phyloP scores from a whole-genome alignment of 441 rosid genomes.

The Melastoma candidum region DNA sequence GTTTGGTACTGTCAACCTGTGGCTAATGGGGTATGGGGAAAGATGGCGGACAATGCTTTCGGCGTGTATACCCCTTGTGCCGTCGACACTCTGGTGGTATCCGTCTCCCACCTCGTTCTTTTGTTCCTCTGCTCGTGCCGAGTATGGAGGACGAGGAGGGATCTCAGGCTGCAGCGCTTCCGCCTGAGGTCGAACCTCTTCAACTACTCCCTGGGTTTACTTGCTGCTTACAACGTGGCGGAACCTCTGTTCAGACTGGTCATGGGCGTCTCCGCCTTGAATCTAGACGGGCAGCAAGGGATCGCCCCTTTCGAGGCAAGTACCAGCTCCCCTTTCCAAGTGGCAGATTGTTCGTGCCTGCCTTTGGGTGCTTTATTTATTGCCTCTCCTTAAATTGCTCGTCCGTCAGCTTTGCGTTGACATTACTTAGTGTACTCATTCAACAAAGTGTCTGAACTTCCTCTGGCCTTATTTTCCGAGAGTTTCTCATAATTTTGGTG shows the following conservation, averaged over 20 bases:
- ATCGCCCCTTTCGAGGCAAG: slow-evolving; percentile 18
- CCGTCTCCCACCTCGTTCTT: slow-evolving; percentile 14
- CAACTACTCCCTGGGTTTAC: slow-evolving; percentile 11
- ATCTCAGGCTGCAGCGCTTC: slow-evolving; percentile 16
- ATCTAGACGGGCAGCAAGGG: slow-evolving; percentile 13
- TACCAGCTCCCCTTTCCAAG: neutral
- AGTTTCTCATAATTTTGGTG: too few relatives aligned
- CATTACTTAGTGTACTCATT: too few relatives aligned
- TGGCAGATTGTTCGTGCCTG: too few relatives aligned
- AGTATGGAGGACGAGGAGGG: slow-evolving; percentile 15
- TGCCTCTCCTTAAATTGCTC: too few relatives aligned
- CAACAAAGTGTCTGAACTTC: too few relatives aligned
- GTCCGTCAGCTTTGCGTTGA: too few relatives aligned
- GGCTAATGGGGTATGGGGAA: slow-evolving; percentile 16
- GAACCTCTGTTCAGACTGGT: slow-evolving; percentile 17
- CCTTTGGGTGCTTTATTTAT: too few relatives aligned
- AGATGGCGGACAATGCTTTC: slow-evolving; percentile 16
- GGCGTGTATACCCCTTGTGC: slow-evolving; percentile 19
- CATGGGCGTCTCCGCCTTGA: slow-evolving; percentile 15
- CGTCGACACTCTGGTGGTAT: slow-evolving; percentile 14
- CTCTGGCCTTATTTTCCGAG: too few relatives aligned
- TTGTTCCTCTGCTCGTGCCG: slow-evolving; percentile 15
- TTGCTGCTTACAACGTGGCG: slow-evolving; percentile 12
- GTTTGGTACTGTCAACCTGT: slow-evolving; percentile 15
- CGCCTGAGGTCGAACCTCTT: slow-evolving; percentile 16